A percentile compares a stretch with the other conserved stretches of the same genome.
These are phyloP conservation scores for Mucor indicus DNA, from an alignment of 371 early-diverging fungal genomes.

Conservation along the genomic window DNA sequence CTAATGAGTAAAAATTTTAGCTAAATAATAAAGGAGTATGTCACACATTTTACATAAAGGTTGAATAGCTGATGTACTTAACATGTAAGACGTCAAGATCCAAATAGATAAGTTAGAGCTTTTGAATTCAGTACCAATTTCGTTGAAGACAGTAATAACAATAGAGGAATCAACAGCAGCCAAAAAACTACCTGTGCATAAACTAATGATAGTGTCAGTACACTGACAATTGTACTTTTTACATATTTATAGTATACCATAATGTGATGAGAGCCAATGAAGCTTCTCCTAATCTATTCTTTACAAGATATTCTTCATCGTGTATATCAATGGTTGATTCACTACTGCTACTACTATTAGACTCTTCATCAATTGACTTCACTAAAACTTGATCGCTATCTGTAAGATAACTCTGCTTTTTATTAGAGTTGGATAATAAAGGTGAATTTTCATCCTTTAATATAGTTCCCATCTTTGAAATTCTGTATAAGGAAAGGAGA, in stretches of 20 bases:
- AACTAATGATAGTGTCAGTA: constrained; percentile 10
- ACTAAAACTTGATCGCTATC: not conserved
- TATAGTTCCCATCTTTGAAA: no score
- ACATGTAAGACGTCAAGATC: constrained; percentile 72
- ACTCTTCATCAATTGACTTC: constrained; percentile 9
- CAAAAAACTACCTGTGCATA: constrained; percentile 56
- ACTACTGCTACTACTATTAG: not conserved
- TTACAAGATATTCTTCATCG: constrained; percentile 13
- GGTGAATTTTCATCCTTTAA: not conserved
- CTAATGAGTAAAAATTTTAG: constrained; percentile 1
- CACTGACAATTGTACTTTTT: no score
- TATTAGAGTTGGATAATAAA: not conserved
- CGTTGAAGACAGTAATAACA: constrained; percentile 73
- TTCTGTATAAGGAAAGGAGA: no score
- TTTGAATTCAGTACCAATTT: constrained; percentile 72
- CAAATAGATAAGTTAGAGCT: constrained; percentile 55
- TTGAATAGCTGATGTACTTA: constrained; percentile 70
- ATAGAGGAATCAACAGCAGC: constrained; percentile 76
- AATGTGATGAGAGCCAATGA: constrained; percentile 3
- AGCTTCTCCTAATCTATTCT: constrained; percentile 9
- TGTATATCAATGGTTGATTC: not conserved
- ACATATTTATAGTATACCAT: no score
- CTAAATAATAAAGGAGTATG: not conserved
- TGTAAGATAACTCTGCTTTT: not conserved
- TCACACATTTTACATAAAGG: constrained; percentile 64